Evolutionary conservation across 1,284 basidiomycete genomes (phyloP).

Genomic region (Bondarzewia mesenterica): DNA sequence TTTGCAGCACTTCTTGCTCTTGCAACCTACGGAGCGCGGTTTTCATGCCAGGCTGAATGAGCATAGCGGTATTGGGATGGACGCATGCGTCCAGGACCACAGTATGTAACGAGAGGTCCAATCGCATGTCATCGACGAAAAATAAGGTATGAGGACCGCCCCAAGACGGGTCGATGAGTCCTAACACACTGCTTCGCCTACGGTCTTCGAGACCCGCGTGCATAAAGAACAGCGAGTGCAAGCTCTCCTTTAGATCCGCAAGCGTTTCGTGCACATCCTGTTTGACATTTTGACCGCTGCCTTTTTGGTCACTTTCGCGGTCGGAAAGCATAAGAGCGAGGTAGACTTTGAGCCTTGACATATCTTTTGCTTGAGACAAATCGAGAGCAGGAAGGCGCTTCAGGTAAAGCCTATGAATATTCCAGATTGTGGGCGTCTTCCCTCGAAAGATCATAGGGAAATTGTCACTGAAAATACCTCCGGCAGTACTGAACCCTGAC

Average conservation of each 20-base stretch:
- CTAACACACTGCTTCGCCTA: slow-evolving; percentile 18
- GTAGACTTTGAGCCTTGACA: slow-evolving; percentile 18
- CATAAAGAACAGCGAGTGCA: slow-evolving; percentile 22
- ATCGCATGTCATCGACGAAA: slow-evolving; percentile 31
- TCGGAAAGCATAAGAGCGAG: slow-evolving; percentile 23
- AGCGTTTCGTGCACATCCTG: slow-evolving; percentile 17
- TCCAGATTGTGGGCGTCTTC: slow-evolving; percentile 22
- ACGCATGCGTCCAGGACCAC: slow-evolving; percentile 37
- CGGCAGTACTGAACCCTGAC: slow-evolving; percentile 19
- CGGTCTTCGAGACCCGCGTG: slow-evolving; percentile 15
- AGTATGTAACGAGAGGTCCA: slow-evolving; percentile 37
- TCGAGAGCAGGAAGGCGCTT: slow-evolving; percentile 26
- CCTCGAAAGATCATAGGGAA: slow-evolving; percentile 23
- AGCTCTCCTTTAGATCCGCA: slow-evolving; percentile 23
- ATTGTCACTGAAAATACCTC: slow-evolving; percentile 20
- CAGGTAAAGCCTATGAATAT: slow-evolving; percentile 34
- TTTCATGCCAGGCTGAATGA: slow-evolving; percentile 20
- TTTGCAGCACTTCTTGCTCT: slow-evolving; percentile 23
- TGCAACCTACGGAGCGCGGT: too few relatives aligned
- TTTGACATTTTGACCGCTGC: slow-evolving; percentile 2
- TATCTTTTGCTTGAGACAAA: slow-evolving; percentile 10
- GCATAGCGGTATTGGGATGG: too few relatives aligned
- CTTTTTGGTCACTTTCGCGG: slow-evolving; percentile 17
- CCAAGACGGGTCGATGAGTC: slow-evolving; percentile 19
- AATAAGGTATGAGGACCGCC: slow-evolving; percentile 27